Evolutionary conservation across 352 stramenopile species (phyloP), one percentile per base, ranked within the genome.

Genomic region (Elongisporangium undulatum): DNA sequence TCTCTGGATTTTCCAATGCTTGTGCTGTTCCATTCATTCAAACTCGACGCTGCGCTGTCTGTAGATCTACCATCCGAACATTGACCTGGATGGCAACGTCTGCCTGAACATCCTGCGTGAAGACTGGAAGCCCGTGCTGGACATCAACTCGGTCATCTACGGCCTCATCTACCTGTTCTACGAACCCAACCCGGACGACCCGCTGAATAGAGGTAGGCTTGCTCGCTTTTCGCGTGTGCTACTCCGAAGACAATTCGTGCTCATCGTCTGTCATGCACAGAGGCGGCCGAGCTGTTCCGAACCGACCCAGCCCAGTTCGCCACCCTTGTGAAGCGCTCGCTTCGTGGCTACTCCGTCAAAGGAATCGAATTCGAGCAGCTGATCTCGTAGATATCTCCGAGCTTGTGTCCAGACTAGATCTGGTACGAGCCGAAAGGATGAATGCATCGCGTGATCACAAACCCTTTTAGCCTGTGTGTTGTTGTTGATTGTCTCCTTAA

Each of bases 71-170:
- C 97, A 99, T 75, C 97, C 97, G 17, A 99, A 99, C 76, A 99
- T 99, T 71, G 97, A 99, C 74, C 77, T 99, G 26, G 90, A 99
- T 64, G 97, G 97, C 45, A 99, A 99, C 62, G 97, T 99, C 59
- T 99, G 97, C 77, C 76, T 99, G 34, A 98, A 98, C 75, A 98
- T 98, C 65, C 75, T 99, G 54, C 86, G 96, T 49, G 96, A 99
- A 67, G 97, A 99, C 87, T 99, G 97, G 97, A 99, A 99, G 71
- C 96, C 82, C 19, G 96, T 99, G 52, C 77, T 99, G 63, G 97
- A 99, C 79, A 99, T 99, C 73, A 99, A 99, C 78, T 95, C 96
- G 20, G 96, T 99, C 68, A 99, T 99, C 74, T 99, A 99, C 77
- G 96, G 97, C 51, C 76, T 99, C 50, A 99, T 99, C 80, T 99